Evolutionary conservation across 345 rosid species (phyloP), one percentile per base, ranked within the genome.

Genomic region (Linum usitatissimum): DNA sequence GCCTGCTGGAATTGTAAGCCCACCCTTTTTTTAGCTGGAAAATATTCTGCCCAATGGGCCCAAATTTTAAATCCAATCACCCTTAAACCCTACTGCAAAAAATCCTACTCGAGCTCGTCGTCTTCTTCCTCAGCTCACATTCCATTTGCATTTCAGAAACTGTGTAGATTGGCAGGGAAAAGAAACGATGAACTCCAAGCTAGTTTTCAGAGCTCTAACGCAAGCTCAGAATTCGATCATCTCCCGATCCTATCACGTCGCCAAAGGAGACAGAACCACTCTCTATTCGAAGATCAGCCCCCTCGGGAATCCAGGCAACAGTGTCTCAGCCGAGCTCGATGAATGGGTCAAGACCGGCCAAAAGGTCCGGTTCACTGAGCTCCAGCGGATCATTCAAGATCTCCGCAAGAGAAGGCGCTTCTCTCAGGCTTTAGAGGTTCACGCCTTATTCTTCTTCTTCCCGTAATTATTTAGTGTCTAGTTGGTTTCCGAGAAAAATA

Each of bases 371-470:
- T 75, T 91, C 58, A 88, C 77, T 0, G 98, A 88, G 84, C 83
- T 91, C 68, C 83, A 86, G 64, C 95, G 92, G 54, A 82, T 91
- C 48, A 71, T 91, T 61, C 90, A 73, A n/a, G 96, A 91, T 55
- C 82, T 88, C 60, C 95, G 96, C 57, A 72, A 77, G 76, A 82
- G 95, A 57, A 84, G 80, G 64, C 88, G 98, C 53, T 91, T 76
- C 78, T 53, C 73, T 66, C 98, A 91, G 55, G 92, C 98, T 30
- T 88, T 91, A 20, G 83, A 91, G 96, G 93, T 86, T 56, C 54
- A 79, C 3, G 12, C 9, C 42, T 28, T 31, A 18, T 54, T 55
- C 51, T 55, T 18, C 23, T 8, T 8, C 30, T 55, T 55, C 58
- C 5, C 0, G 3, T 31, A 54, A 55, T 66, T 18, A 53, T 18